A percentile compares a stretch with the other conserved stretches of the same genome.
phyloP scores from a whole-genome alignment of 2,329 filamentous ascomycete genomes.

The Diaporthe citrichinensis region DNA sequence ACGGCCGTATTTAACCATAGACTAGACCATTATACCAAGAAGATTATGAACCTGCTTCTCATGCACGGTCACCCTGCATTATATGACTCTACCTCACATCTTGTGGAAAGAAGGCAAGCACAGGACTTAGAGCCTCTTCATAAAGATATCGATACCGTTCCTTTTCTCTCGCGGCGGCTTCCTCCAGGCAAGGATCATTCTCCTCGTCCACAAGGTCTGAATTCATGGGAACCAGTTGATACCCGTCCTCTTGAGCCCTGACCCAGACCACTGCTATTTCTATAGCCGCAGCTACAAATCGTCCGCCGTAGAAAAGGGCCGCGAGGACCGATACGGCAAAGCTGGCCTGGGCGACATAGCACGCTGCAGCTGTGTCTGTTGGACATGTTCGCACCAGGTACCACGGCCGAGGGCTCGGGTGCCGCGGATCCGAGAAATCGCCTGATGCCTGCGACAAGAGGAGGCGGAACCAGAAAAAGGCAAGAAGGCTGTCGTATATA shows the following conservation, averaged over 20 bases:
- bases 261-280: background rate
- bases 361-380: background rate
- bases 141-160: background rate
- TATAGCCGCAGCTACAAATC: background rate
- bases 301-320: constrained; percentile 10
- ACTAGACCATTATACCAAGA: background rate
- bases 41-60: background rate
- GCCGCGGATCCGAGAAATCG: background rate
- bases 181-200: background rate
- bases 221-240: background rate
- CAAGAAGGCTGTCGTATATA: constrained; percentile 1
- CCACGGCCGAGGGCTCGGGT: constrained; percentile 3
- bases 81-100: background rate
- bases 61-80: background rate
- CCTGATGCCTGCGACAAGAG: background rate
- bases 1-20: background rate
- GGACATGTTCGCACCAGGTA: background rate
- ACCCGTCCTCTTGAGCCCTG: background rate
- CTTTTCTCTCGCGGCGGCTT: background rate
- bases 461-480: constrained; percentile 3
- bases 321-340: background rate
- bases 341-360: background rate
- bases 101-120: constrained; percentile 13
- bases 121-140: constrained; percentile 1
- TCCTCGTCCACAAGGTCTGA: background rate